A percentile compares a stretch with the other conserved stretches of the same genome.
Evolutionary conservation across 192 early-diverging fungal species (phyloP).

Genomic region (Coemansia sp.): DNA sequence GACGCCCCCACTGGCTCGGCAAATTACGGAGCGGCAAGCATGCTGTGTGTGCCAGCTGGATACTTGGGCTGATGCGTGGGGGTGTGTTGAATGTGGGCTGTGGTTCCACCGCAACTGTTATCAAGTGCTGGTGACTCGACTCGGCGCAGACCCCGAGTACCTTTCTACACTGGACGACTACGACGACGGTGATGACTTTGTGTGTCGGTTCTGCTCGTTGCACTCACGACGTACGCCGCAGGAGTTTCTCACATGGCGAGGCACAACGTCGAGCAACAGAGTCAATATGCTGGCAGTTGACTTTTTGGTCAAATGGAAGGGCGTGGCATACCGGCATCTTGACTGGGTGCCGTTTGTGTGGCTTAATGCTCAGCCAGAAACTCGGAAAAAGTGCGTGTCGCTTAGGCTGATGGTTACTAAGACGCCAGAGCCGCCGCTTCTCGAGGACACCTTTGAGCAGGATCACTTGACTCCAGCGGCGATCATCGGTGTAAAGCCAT

Average conservation of each 20-base stretch:
- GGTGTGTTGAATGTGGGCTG: constrained; percentile 12
- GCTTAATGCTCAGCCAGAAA: constrained; percentile 3
- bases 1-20: neutral
- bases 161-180: neutral
- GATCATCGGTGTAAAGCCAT: constrained; percentile 9
- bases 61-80: neutral
- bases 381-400: constrained; percentile 6
- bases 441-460: constrained; percentile 6
- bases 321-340: constrained; percentile 33
- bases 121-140: neutral
- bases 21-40: neutral
- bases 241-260: constrained; percentile 23
- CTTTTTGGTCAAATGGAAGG: constrained; percentile 29
- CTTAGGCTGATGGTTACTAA: neutral
- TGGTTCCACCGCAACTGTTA: constrained; percentile 20
- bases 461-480: neutral
- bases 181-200: neutral
- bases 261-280: neutral
- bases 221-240: constrained; percentile 3
- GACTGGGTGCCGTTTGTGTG: constrained; percentile 41
- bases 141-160: neutral
- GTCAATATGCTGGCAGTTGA: constrained; percentile 5
- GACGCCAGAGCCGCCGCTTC: neutral
- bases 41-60: constrained; percentile 11
- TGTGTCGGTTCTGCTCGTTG: constrained; percentile 19